phyloP scores from a whole-genome alignment of 163 green algal species.

The Scenedesmus sp. region DNA sequence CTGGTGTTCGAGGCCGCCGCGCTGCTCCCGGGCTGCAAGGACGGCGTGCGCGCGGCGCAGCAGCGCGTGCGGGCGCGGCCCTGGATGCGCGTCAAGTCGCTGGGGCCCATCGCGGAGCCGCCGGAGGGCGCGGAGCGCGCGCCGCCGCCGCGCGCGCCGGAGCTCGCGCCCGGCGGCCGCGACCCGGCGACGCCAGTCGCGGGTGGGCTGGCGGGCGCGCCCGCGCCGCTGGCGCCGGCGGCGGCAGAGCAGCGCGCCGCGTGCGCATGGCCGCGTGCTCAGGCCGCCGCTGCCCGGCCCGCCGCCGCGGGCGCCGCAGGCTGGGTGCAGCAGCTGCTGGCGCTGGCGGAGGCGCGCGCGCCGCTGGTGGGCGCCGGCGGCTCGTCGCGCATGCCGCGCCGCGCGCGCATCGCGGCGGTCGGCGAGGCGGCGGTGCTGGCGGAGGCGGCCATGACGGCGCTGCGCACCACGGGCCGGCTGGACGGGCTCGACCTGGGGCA shows the following conservation, averaged over 20 bases:
- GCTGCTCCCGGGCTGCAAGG: slow-evolving; percentile 51
- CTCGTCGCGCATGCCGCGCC: background rate
- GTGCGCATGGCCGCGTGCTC: background rate
- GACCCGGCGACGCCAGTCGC: slow-evolving; percentile 18
- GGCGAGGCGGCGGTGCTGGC: slow-evolving; percentile 3
- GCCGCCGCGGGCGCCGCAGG: background rate
- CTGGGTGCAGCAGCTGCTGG: slow-evolving; percentile 37
- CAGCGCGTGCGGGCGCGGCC: slow-evolving; percentile 34
- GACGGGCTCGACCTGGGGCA: slow-evolving; percentile 10
- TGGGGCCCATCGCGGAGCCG: slow-evolving; percentile 23
- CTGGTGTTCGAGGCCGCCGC: slow-evolving; percentile 54
- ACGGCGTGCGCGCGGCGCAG: slow-evolving; percentile 55
- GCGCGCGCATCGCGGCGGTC: background rate
- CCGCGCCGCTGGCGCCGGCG: too few relatives aligned
- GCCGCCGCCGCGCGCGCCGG: slow-evolving; percentile 2
- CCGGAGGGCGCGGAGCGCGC: background rate
- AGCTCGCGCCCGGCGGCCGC: slow-evolving; percentile 29
- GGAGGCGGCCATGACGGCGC: background rate
- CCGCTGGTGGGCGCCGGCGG: slow-evolving; percentile 22
- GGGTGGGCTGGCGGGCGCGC: background rate
- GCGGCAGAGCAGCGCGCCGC: background rate
- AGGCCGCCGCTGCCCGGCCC: background rate
- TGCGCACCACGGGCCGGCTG: background rate
- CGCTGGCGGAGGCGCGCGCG: slow-evolving; percentile 6
- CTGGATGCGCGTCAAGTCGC: slow-evolving; percentile 25